phyloP scores from a whole-genome alignment of 2,329 filamentous ascomycete species.

The Botrytis fragariae region DNA sequence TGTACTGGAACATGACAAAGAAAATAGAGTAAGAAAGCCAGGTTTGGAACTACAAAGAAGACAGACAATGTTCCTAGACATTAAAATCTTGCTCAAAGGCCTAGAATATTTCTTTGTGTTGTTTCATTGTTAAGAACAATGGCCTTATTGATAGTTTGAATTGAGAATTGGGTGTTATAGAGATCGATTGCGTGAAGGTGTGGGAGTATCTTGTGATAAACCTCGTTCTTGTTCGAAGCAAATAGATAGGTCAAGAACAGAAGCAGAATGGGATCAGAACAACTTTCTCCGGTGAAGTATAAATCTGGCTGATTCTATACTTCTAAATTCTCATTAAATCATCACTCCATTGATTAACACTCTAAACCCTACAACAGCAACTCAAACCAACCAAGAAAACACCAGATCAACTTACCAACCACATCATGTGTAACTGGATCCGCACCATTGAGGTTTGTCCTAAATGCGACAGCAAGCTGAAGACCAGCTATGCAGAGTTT shows the following conservation, averaged over 20 bases:
- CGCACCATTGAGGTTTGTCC: not conserved
- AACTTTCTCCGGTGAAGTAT: not conserved
- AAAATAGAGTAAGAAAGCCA: not conserved
- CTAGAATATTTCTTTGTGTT: not conserved
- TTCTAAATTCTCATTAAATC: not conserved
- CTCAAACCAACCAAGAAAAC: not conserved
- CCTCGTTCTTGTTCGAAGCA: not conserved
- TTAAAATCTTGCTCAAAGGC: not conserved
- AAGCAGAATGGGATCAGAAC: not conserved
- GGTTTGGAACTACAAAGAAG: not conserved
- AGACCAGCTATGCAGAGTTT: not conserved
- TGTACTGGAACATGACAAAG: not conserved
- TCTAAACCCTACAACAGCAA: not conserved
- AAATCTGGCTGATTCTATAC: not conserved
- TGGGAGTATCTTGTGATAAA: not conserved
- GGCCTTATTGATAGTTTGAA: not conserved
- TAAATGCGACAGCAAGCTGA: not conserved
- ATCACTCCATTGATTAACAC: not conserved
- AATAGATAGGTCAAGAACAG: not conserved
- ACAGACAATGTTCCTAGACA: not conserved
- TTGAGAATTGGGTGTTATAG: not conserved
- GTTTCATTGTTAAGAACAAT: not conserved
- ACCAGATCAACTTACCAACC: not conserved
- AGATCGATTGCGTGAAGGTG: not conserved
- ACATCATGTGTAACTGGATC: constrained; percentile 1